Base-by-base conservation (phyloP, 208 protist genomes). In the Crithidia expoeki region DNA sequence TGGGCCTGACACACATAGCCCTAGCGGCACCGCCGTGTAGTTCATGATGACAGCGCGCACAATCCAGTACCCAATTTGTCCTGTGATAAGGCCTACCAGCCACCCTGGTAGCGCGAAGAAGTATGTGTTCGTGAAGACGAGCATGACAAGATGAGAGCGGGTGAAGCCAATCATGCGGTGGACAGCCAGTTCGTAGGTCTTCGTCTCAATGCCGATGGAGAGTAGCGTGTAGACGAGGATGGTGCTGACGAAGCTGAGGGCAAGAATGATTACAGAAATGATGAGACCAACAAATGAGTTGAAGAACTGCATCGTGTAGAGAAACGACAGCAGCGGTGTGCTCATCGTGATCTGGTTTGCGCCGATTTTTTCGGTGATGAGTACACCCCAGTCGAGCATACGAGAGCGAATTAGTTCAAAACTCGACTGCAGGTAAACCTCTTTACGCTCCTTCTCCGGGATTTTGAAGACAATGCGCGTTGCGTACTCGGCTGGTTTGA, bases 201-300 rank as follows among this genome's bases (percentile, higher is more conserved):
- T 78, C 23, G 85, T 95, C 33, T 99, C 95, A 7, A 98, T 74
- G 42, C 81, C 85, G 16, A 98, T 83, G 57, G 94, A 96, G 25
- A 99, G 83, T 11, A 98, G 74, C 4, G 94, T 96, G 81, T 98
- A 97, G 62, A 98, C 97, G 19, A 98, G 86, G 40, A 98, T 23
- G 17, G 94, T 77, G 49, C 89, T 96, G 10, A 99, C 61, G 33
- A 88, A 72, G 5, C 76, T 61, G 21, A 99, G 71, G 34, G 94
- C 88, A 7, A 87, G 36, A 5, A 98, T 72, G 38, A 98, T 86
- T 2, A 98, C 64, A 52, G 81, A 93, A 23, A 98, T 76, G 73
- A 98, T 86, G 6, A 98, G 81, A 9, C 93, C 88, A 0, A 98
- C 49, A 74, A 98, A 98, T 7, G 96, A 61, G 14, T 75, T 80